Base-by-base conservation (phyloP, 805 yeast species). In the Candida xyloterini region DNA sequence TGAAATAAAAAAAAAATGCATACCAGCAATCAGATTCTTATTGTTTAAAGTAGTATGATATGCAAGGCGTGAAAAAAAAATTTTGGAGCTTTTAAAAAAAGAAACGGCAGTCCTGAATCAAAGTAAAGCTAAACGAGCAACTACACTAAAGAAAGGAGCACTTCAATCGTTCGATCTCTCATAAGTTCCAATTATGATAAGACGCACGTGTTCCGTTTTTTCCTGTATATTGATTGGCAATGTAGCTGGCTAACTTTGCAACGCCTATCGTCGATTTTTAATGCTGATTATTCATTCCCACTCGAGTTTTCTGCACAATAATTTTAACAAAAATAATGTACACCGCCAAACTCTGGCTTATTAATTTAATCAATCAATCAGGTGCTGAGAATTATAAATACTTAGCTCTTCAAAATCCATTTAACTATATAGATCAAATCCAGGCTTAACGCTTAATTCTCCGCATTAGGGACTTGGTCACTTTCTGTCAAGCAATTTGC, bases 1-100 rank as follows among this genome's bases (percentile, higher is more conserved):
- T 34, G 38, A 34, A 34, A 34, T 34, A 29, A 38, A 23, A 33
- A 31, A 38, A 39, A 23, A 16, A 39, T 39, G 37, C 38, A 25
- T 14, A 11, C 24, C 15, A 14, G 15, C 15, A 24, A 28, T 26
- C 7, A 9, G 8, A 6, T 26, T 3, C n/a, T 5, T 21, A 27
- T 27, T 34, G 25, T 27, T n/a, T 18, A 11, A 15, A 9, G 27
- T n/a, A 32, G 27, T 20, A 32, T 11, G 20, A 18, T 10, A 39
- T 22, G 42, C 42, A 33, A 23, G 38, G 15, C 23, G 33, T 13
- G 33, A 33, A 33, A 39, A 37, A 39, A 33, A 27, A 27, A 28
- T 33, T 21, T 18, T 18, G 20, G 20, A 18, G 23, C 24, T 14
- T 24, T 24, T 28, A 20, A 28, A 38, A 33, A 33, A 39, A 39